These are phyloP conservation scores for Penicillium riverlandense DNA, from an alignment of 495 filamentous ascomycete genomes.

Conservation along the genomic window DNA sequence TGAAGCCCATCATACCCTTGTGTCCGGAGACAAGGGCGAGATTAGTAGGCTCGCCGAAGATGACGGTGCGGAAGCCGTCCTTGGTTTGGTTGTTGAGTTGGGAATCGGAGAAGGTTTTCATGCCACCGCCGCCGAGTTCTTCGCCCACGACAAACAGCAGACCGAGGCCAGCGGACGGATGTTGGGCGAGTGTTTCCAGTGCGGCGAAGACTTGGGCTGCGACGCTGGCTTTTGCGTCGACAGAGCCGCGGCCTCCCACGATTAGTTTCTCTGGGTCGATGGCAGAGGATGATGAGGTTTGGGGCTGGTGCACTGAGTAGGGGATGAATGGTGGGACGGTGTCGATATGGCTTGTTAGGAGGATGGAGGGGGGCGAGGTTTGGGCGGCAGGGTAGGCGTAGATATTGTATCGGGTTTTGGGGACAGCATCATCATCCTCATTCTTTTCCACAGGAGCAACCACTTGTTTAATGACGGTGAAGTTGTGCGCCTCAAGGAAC, in stretches of 20 bases:
- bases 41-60: slow-evolving; percentile 91
- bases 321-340: slow-evolving; percentile 63
- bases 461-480: slow-evolving; percentile 59
- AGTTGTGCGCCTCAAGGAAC: slow-evolving; percentile 58
- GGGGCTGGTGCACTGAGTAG: slow-evolving; percentile 20
- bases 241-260: slow-evolving; percentile 71
- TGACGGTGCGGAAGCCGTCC: slow-evolving; percentile 53
- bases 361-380: slow-evolving; percentile 47
- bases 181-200: slow-evolving; percentile 46
- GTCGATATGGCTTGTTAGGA: slow-evolving; percentile 73
- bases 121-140: slow-evolving; percentile 76
- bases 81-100: slow-evolving; percentile 21
- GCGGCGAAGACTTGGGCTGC: slow-evolving; percentile 70
- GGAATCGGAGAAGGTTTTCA: slow-evolving; percentile 49
- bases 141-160: slow-evolving; percentile 90
- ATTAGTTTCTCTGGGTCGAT: slow-evolving; percentile 30
- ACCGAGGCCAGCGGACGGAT: slow-evolving; percentile 44
- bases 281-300: slow-evolving; percentile 6
- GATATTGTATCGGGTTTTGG: slow-evolving; percentile 60
- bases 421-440: neutral
- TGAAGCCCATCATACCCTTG: slow-evolving; percentile 69
- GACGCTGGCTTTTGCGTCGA: slow-evolving; percentile 86
- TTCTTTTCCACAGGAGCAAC: slow-evolving; percentile 22
- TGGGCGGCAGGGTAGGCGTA: slow-evolving; percentile 62
- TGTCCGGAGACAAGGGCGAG: slow-evolving; percentile 80